phyloP scores from a whole-genome alignment of 2,329 filamentous ascomycete species.

The Fusarium sp. region DNA sequence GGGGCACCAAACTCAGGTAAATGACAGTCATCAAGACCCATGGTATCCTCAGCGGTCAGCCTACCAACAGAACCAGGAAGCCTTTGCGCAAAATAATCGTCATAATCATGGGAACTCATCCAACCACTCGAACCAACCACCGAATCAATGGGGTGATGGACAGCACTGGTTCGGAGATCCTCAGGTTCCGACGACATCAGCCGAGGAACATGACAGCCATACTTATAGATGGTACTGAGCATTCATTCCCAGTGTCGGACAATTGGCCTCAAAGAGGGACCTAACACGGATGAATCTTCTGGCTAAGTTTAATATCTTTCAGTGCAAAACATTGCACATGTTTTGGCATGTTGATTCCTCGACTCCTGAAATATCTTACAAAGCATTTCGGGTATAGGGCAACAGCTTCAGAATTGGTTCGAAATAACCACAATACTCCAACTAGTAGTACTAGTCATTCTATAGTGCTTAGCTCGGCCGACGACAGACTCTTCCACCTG shows the following conservation, averaged over 20 bases:
- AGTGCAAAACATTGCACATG: not conserved
- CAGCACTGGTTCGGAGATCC: slow-evolving; percentile 15
- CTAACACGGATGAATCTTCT: not conserved
- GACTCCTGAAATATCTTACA: not conserved
- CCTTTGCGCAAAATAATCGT: slow-evolving; percentile 25
- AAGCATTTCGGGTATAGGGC: not conserved
- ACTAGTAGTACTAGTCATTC: slow-evolving; percentile 7
- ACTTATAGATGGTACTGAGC: slow-evolving; percentile 23
- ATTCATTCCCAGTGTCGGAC: not conserved
- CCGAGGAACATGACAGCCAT: slow-evolving; percentile 27
- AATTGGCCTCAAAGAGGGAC: not conserved
- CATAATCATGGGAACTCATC: slow-evolving; percentile 11
- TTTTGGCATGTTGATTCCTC: not conserved
- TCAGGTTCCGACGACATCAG: slow-evolving; percentile 23
- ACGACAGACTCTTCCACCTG: not conserved
- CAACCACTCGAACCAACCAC: slow-evolving; percentile 7
- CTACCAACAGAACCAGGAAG: slow-evolving; percentile 34
- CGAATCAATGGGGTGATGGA: slow-evolving; percentile 8
- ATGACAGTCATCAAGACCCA: slow-evolving; percentile 15
- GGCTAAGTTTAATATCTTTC: not conserved
- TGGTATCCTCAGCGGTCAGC: slow-evolving; percentile 26
- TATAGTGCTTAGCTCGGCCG: not conserved
- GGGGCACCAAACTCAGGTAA: slow-evolving; percentile 17
- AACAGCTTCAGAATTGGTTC: not conserved
- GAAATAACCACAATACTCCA: slow-evolving; percentile 31